Evolutionary conservation across 2,329 filamentous ascomycete genomes (phyloP).

Genomic region (Dactylonectria macrodidyma): DNA sequence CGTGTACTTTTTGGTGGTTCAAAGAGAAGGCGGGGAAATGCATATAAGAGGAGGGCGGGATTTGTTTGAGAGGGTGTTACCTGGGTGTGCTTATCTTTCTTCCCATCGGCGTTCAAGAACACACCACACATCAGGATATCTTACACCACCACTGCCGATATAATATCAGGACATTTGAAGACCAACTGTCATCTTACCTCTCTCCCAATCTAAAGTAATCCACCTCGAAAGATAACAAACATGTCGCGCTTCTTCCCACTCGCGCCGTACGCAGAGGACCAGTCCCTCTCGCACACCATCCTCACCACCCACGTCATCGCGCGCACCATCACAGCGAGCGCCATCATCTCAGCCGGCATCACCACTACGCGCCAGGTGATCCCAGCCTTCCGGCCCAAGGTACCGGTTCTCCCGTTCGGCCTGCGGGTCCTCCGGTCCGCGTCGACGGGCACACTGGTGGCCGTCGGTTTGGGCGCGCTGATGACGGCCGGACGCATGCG

Average conservation of each 20-base stretch:
- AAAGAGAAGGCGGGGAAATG: not conserved
- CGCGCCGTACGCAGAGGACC: slow-evolving; percentile 74
- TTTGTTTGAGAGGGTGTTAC: not conserved
- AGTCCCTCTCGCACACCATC: slow-evolving; percentile 67
- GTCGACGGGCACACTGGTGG: slow-evolving; percentile 62
- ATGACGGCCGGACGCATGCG: slow-evolving; percentile 66
- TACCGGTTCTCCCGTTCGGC: slow-evolving; percentile 48
- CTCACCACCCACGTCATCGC: slow-evolving; percentile 73
- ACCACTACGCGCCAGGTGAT: slow-evolving; percentile 52
- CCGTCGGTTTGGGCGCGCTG: slow-evolving; percentile 59
- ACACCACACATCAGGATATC: too few relatives aligned
- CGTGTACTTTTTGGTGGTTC: not conserved
- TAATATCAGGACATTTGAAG: not conserved
- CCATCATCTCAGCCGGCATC: slow-evolving; percentile 62
- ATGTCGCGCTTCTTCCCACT: slow-evolving; percentile 71
- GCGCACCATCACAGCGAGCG: slow-evolving; percentile 67
- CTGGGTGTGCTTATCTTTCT: not conserved
- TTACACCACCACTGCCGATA: not conserved
- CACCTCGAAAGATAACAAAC: slow-evolving; percentile 11
- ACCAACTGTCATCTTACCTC: not conserved
- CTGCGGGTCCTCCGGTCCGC: slow-evolving; percentile 61
- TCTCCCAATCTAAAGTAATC: not conserved
- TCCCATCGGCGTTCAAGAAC: not conserved
- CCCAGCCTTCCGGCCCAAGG: slow-evolving; percentile 49
- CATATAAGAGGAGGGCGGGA: slow-evolving; percentile 19